These are phyloP conservation scores for Excoecaria cochinchinensis DNA, from an alignment of 345 rosid genomes.

Conservation along the genomic window DNA sequence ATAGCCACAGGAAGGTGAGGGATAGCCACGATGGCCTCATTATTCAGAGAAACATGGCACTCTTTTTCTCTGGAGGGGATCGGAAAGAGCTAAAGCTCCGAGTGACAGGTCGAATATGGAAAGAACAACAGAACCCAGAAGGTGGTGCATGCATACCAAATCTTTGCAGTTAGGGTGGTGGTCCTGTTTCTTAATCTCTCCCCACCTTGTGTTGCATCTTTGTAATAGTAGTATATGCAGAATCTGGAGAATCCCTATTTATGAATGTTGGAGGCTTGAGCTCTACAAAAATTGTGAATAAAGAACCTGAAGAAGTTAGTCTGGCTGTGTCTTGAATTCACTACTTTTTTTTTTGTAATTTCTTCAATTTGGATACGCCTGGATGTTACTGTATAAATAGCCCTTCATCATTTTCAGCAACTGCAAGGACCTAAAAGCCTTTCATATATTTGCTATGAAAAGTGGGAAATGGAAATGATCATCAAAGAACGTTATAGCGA, in stretches of 20 bases:
- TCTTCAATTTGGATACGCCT: not conserved
- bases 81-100: constrained; percentile 89
- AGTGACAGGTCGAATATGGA: constrained; percentile 94
- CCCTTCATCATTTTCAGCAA: not conserved
- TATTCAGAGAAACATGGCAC: constrained; percentile 88
- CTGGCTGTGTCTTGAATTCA: not conserved
- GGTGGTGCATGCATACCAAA: constrained; percentile 87
- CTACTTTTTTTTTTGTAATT: not conserved
- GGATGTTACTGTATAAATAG: not conserved
- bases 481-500: too few relatives aligned
- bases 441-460: not conserved
- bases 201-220: constrained; percentile 4
- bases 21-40: constrained; percentile 92
- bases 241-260: constrained; percentile 12
- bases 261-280: constrained; percentile 5
- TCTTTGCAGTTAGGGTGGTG: constrained; percentile 53
- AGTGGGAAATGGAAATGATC: not conserved
- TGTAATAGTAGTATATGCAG: constrained; percentile 1
- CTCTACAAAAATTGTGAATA: constrained; percentile 4
- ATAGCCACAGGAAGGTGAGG: constrained; percentile 86
- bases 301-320: not conserved
- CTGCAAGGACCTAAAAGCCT: not conserved
- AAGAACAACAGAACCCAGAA: constrained; percentile 83
- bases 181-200: not conserved
- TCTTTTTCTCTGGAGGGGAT: constrained; percentile 95